Evolutionary conservation across 2,329 filamentous ascomycete species (phyloP).

Genomic region (Ceratocystis ficicola): DNA sequence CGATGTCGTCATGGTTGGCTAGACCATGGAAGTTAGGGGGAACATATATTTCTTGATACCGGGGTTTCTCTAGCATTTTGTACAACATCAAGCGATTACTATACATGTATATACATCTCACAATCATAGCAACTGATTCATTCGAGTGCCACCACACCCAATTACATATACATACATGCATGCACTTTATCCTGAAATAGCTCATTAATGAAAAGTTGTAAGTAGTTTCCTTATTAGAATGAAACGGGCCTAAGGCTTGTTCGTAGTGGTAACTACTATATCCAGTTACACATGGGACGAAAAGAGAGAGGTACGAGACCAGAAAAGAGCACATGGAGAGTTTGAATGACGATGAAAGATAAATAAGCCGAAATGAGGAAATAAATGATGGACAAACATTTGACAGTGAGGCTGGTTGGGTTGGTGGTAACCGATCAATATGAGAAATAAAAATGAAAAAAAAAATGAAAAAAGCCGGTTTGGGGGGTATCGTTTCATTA

Average conservation of each 20-base stretch:
- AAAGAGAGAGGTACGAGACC: background rate
- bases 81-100: constrained; percentile 3
- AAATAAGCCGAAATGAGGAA: background rate
- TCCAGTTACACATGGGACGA: background rate
- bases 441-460: no score
- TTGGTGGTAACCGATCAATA: background rate
- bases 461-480: background rate
- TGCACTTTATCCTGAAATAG: no score
- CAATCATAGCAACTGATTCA: background rate
- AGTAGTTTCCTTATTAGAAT: constrained; percentile 3
- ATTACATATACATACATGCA: no score
- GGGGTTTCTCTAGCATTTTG: constrained; percentile 6
- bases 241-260: background rate
- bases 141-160: background rate
- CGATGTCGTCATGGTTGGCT: constrained; percentile 21
- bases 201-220: background rate
- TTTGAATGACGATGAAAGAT: background rate
- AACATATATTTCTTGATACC: constrained; percentile 13
- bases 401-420: background rate
- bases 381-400: background rate
- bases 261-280: no score
- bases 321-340: background rate
- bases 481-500: constrained; percentile 16
- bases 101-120: background rate
- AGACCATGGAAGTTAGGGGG: background rate